Percentiles rank a stretch among this genome's conserved stretches.
Evolutionary conservation across 108 stramenopile genomes (phyloP).

Genomic region (Cyclostephanos tholiformis): DNA sequence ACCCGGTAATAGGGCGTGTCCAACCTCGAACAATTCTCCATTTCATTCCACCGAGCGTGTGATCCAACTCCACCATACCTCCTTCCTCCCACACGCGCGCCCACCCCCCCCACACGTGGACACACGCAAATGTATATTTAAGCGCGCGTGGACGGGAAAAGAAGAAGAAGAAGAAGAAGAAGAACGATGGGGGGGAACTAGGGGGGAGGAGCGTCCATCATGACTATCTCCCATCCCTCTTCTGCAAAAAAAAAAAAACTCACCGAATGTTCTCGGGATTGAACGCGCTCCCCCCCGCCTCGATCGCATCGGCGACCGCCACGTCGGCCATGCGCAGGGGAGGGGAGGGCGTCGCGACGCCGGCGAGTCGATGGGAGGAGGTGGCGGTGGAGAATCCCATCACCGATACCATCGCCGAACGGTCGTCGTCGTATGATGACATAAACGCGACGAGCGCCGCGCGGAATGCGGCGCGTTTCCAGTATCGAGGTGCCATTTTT

Average conservation of each 20-base stretch:
- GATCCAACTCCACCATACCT: too few relatives aligned
- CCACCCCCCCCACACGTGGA: too few relatives aligned
- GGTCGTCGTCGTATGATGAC: too few relatives aligned
- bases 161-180: neutral
- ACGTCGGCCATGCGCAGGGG: conserved; percentile 2
- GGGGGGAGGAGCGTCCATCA: neutral
- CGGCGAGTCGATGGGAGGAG: neutral
- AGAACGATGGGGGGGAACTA: neutral
- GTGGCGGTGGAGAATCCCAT: neutral
- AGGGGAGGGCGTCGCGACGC: neutral
- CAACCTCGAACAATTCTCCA: too few relatives aligned
- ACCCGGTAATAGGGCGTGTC: too few relatives aligned
- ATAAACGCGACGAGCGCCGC: neutral
- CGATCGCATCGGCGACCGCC: neutral
- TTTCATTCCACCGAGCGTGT: too few relatives aligned
- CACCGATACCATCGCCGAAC: neutral
- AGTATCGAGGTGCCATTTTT: neutral
- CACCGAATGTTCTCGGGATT: conserved; percentile 1
- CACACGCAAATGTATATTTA: too few relatives aligned
- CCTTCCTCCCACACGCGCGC: too few relatives aligned
- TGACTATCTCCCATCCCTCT: neutral
- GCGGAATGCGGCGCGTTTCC: neutral
- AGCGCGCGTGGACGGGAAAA: too few relatives aligned
- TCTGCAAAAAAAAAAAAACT: neutral
- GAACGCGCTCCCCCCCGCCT: neutral